Evolutionary conservation across 2,329 filamentous ascomycete genomes (phyloP).

Genomic region (Trichophyton equinum): DNA sequence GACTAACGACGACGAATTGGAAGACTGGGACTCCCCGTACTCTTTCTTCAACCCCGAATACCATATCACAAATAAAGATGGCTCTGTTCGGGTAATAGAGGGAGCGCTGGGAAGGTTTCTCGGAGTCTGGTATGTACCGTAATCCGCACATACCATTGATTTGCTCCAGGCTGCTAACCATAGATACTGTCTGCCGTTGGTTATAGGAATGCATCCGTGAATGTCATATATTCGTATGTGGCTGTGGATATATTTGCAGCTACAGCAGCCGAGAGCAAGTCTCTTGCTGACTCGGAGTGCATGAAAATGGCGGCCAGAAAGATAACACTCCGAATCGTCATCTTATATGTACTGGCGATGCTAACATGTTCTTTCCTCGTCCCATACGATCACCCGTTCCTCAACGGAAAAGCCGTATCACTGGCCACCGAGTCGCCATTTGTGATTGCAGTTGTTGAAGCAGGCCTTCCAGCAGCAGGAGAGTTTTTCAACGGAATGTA

Average conservation of each 20-base stretch:
- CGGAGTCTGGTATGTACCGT: conserved; percentile 25
- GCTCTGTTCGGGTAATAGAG: conserved; percentile 20
- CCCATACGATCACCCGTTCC: conserved; percentile 30
- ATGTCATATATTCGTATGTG: conserved; percentile 32
- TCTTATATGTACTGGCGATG: conserved; percentile 32
- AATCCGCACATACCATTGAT: neutral
- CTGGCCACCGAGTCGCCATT: conserved; percentile 28
- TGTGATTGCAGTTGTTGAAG: conserved; percentile 31
- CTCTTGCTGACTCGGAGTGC: conserved; percentile 30
- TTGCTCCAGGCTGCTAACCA: neutral
- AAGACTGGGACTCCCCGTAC: conserved; percentile 27
- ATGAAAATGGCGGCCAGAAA: conserved; percentile 36
- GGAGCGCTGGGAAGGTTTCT: conserved; percentile 28
- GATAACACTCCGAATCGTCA: conserved; percentile 31
- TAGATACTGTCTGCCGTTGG: neutral
- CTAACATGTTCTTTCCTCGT: conserved; percentile 34
- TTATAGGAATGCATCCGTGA: conserved; percentile 31
- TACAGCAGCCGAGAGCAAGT: conserved; percentile 33
- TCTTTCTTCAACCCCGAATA: conserved; percentile 28
- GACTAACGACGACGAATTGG: neutral
- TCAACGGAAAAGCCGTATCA: conserved; percentile 29
- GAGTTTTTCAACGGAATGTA: conserved; percentile 36
- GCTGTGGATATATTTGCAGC: conserved; percentile 34
- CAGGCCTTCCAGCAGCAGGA: conserved; percentile 27
- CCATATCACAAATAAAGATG: conserved; percentile 21